Percentiles rank a stretch among this genome's conserved stretches.
phyloP scores from a whole-genome alignment of 257 asterid genomes.

The Solanum etuberosum region DNA sequence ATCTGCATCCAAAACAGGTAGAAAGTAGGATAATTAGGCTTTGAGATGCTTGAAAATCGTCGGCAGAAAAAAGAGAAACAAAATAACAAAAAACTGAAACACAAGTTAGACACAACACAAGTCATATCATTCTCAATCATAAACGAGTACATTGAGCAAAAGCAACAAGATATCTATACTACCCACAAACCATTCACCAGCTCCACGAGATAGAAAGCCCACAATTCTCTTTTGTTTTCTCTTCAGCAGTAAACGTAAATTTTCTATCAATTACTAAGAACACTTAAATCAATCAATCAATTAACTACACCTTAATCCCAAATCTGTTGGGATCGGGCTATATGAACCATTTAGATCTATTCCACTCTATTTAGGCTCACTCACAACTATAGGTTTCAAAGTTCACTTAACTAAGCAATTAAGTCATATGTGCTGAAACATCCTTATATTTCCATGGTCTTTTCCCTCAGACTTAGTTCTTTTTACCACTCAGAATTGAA shows the following conservation, averaged over 20 bases:
- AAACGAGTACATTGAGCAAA: background rate
- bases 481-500: background rate
- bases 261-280: background rate
- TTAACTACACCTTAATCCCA: background rate
- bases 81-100: background rate
- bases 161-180: background rate
- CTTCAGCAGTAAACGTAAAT: background rate
- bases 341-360: background rate
- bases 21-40: background rate
- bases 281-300: background rate
- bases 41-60: background rate
- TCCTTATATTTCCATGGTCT: background rate
- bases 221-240: background rate
- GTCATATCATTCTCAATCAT: background rate
- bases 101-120: background rate
- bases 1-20: slow-evolving; percentile 34
- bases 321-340: background rate
- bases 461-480: background rate
- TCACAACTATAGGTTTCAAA: background rate
- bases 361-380: background rate
- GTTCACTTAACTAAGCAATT: background rate
- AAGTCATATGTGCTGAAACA: background rate
- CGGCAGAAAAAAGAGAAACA: background rate
- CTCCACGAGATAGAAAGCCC: background rate
- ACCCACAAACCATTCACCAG: background rate